Percentiles rank a stretch among this genome's conserved stretches.
Evolutionary conservation across 1,139 yeast species (phyloP).

Genomic region (Yamadazyma pseudoaaseri): DNA sequence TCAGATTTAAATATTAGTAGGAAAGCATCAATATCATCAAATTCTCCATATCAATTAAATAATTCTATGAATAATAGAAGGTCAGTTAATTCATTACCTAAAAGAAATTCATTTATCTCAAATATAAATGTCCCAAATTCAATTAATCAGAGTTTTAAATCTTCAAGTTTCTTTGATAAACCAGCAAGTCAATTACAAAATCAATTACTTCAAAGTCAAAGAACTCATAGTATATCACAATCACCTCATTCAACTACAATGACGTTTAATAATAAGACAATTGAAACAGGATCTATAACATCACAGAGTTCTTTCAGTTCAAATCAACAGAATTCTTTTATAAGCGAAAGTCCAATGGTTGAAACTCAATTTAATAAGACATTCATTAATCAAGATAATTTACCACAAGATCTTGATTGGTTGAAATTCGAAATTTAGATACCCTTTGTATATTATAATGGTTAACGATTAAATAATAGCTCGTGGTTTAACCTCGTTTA

Average conservation of each 20-base stretch:
- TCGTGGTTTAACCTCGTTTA: slow-evolving; percentile 1
- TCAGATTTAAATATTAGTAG: slow-evolving; percentile 29
- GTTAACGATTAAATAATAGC: slow-evolving; percentile 4
- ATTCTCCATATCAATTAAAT: slow-evolving; percentile 13
- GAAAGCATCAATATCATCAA: slow-evolving; percentile 15
- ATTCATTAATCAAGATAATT: slow-evolving; percentile 8
- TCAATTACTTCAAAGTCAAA: slow-evolving; percentile 3
- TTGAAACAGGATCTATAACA: slow-evolving; percentile 11
- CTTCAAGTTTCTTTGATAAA: slow-evolving; percentile 29
- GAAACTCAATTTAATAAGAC: slow-evolving; percentile 11
- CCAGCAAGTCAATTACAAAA: slow-evolving; percentile 6
- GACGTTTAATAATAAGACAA: slow-evolving; percentile 8
- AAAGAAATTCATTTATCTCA: slow-evolving; percentile 19
- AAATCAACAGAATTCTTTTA: slow-evolving; percentile 9
- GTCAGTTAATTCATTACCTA: slow-evolving; percentile 13
- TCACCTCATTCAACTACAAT: slow-evolving; percentile 13
- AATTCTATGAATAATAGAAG: slow-evolving; percentile 11
- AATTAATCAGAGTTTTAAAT: slow-evolving; percentile 25
- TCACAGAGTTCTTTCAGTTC: slow-evolving; percentile 13
- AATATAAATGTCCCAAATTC: slow-evolving; percentile 14
- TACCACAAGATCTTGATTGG: slow-evolving; percentile 42
- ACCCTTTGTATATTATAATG: slow-evolving; percentile 9
- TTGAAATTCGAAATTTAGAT: slow-evolving; percentile 41
- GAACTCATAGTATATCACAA: slow-evolving; percentile 4
- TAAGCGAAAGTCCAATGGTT: slow-evolving; percentile 10